Evolutionary conservation across 129 eudicot species (phyloP).

Genomic region (Rutidosis leptorrhynchoides): DNA sequence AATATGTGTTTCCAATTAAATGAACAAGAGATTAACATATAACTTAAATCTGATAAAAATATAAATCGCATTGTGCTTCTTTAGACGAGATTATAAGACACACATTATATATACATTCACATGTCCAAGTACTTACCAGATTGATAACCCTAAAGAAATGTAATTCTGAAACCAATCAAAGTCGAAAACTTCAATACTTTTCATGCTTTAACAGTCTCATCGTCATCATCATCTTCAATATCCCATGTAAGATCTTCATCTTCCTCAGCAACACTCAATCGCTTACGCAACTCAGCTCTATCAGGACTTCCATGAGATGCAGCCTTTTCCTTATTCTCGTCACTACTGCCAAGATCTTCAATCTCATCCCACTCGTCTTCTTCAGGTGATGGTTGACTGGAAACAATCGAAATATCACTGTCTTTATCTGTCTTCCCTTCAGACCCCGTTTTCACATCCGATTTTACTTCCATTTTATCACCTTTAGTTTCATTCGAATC

Average conservation of each 20-base stretch:
- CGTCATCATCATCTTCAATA: constrained; percentile 77
- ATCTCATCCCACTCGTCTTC: constrained; percentile 94
- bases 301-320: constrained; percentile 39
- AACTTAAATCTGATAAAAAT: constrained; percentile 9
- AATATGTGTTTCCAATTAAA: constrained; percentile 5
- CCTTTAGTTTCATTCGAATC: constrained; percentile 22
- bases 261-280: constrained; percentile 54
- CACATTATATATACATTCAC: constrained; percentile 40
- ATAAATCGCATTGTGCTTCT: constrained; percentile 25
- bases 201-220: constrained; percentile 47
- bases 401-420: constrained; percentile 73
- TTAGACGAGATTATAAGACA: constrained; percentile 17
- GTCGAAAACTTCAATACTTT: background rate
- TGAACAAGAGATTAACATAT: constrained; percentile 23
- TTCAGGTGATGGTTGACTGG: constrained; percentile 61
- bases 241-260: constrained; percentile 92
- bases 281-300: constrained; percentile 50
- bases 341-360: constrained; percentile 69
- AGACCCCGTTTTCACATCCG: constrained; percentile 46
- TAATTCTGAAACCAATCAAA: constrained; percentile 16
- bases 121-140: constrained; percentile 27
- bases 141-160: constrained; percentile 11
- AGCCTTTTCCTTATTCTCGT: constrained; percentile 53
- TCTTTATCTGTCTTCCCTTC: constrained; percentile 59
- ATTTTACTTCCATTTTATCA: constrained; percentile 33